Base-by-base conservation (phyloP, 805 yeast species). In the Candida odintsovae region DNA sequence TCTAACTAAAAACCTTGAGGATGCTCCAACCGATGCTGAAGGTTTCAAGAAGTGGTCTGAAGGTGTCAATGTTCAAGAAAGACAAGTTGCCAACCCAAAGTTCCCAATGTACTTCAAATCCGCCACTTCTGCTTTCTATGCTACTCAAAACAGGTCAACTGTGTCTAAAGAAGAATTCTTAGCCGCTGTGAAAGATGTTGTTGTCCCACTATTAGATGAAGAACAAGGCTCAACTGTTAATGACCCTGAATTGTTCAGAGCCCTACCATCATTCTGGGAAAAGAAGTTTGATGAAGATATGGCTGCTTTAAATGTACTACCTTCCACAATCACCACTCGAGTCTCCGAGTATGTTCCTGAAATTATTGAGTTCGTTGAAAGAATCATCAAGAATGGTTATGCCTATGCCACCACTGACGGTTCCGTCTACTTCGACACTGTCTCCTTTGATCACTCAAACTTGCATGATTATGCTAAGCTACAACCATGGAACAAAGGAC, bases 401-500 rank as follows among this genome's bases (percentile, higher is more conserved):
- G 99, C 92, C 3, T 90, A 90, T 61, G 69, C 80, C 4, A 82
- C 96, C 2, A 67, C 65, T 6, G 97, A 90, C 61, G 98, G 97
- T 0, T 86, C 95, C 10, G 99, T 94, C n/a, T 94, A 94, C 67
- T 94, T 94, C 64, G 95, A 94, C 67, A 90, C 97, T 12, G 77
- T 70, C 8, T 77, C 80, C 42, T 94, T 92, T 63, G 98, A 94
- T 57, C 69, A 69, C 33, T 72, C 75, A 45, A 78, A 80, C 8
- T 68, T 75, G 40, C 99, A 94, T 63, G 83, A 76, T 48, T 94
- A 94, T 65, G 98, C 98, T 35, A 94, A 94, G 67, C 79, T 90
- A 59, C 98, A 94, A 69, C 99, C 99, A 18, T 92, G 98, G 98
- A 94, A 90, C 62, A 88, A 89, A 67, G 96, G 96, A 43, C 82